These are phyloP conservation scores for Sanghuangporus baumii DNA, from an alignment of 1,284 basidiomycete genomes.

Conservation along the genomic window DNA sequence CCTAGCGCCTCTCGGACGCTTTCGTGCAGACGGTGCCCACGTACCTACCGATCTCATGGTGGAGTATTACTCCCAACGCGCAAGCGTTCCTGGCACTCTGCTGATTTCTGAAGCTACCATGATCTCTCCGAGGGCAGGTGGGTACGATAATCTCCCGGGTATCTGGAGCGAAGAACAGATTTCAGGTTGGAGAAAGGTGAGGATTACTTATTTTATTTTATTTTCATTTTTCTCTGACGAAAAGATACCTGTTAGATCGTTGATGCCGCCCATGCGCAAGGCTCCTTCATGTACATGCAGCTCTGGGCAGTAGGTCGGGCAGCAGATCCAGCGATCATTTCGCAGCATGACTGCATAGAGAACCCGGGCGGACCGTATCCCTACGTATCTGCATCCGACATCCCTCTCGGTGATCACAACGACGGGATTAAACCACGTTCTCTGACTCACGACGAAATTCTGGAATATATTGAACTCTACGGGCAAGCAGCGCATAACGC, in stretches of 20 bases:
- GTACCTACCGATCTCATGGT: constrained; percentile 21
- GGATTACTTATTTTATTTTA: too few species aligned
- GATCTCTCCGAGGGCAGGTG: constrained; percentile 21
- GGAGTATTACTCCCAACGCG: constrained; percentile 29
- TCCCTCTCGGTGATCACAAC: constrained; percentile 35
- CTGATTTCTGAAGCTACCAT: constrained; percentile 30
- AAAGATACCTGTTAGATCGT: constrained; percentile 22
- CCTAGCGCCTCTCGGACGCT: constrained; percentile 30
- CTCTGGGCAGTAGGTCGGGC: constrained; percentile 42
- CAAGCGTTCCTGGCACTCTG: constrained; percentile 24
- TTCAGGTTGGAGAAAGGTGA: constrained; percentile 27
- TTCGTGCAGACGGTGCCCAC: constrained; percentile 23
- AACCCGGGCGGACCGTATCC: constrained; percentile 27
- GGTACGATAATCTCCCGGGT: constrained; percentile 22
- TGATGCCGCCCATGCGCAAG: constrained; percentile 37
- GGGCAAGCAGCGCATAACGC: constrained; percentile 18
- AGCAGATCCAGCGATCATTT: constrained; percentile 26
- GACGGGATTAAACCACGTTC: constrained; percentile 18
- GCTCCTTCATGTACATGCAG: constrained; percentile 35
- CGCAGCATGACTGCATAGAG: constrained; percentile 18
- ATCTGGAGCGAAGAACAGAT: constrained; percentile 27
- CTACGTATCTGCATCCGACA: constrained; percentile 35
- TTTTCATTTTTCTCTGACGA: too few species aligned
- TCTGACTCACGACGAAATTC: constrained; percentile 21
- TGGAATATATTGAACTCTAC: constrained; percentile 1